phyloP scores from a whole-genome alignment of 2,329 filamentous ascomycete species.

The Sclerotinia minor region DNA sequence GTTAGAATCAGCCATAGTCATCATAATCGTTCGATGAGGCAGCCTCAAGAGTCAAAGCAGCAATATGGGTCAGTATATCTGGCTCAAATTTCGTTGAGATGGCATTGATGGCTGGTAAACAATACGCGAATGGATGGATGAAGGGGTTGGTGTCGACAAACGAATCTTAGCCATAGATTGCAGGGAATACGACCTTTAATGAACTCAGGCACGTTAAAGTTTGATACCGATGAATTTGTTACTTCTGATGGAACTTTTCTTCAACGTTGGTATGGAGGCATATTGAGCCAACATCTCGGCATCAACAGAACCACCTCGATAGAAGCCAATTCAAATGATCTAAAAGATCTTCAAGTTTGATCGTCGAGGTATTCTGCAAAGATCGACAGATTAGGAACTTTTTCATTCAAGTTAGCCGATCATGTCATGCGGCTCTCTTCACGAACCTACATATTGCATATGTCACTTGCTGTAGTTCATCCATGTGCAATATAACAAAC shows the following conservation, averaged over 20 bases:
- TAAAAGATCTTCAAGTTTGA: not conserved
- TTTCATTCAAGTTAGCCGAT: constrained; percentile 16
- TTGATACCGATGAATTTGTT: not conserved
- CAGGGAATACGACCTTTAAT: constrained; percentile 1
- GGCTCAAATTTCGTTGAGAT: constrained; percentile 2
- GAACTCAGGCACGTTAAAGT: not conserved
- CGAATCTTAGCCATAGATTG: not conserved
- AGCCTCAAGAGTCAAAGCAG: not conserved
- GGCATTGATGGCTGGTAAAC: not conserved
- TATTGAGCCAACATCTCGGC: not conserved
- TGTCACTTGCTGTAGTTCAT: not conserved
- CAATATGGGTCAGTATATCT: not conserved
- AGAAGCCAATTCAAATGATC: not conserved
- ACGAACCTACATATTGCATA: constrained; percentile 12
- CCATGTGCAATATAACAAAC: constrained; percentile 8
- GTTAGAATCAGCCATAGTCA: constrained; percentile 3
- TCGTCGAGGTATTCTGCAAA: constrained; percentile 6
- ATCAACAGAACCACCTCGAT: not conserved
- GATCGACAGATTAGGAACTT: constrained; percentile 14
- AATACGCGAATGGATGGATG: constrained; percentile 19
- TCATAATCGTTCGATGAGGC: constrained; percentile 21
- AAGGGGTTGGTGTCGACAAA: constrained; percentile 16
- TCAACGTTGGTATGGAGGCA: not conserved
- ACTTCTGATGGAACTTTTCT: not conserved
- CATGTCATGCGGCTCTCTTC: constrained; percentile 16